Evolutionary conservation across 1,139 yeast species (phyloP), one percentile per base, ranked within the genome.

Genomic region (Blastobotrys ciferrii): DNA sequence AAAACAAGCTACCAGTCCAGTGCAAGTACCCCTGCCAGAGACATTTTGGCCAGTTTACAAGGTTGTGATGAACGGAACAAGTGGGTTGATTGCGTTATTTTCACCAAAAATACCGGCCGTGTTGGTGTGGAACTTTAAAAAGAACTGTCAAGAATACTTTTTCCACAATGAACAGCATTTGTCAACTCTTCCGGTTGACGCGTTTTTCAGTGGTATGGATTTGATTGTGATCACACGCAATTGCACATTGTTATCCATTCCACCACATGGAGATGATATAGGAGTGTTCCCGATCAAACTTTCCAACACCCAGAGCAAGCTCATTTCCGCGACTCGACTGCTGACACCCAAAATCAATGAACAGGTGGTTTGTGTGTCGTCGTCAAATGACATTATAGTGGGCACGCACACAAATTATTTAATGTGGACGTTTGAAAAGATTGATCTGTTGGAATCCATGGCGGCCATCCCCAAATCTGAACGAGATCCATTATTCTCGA

Each of bases 281-380:
- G 47, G 41, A 3, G 44, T 42, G 4, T 38, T 51, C 9, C 39
- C 45, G 23, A 40, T 47, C 2, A 44, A 45, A 25, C 46, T 49
- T n/a, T 11, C 45, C 23, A 42, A 52, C 17, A 51, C 49, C 23
- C 43, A 42, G 32, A 45, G 41, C 14, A 45, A 49, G 15, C 45
- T 84, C 12, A 68, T 72, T 1, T 72, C 81, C 1, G 82, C 84
- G 42, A 76, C 75, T 41, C 76, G 77, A 50, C 65, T 87, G 7
- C 63, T 75, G 4, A 83, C 95, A 0, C 91, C 95, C 2, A 74
- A 94, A 61, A 81, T 86, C 28, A 82, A 80, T 58, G 94, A 86
- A 62, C 73, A 92, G 54, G 70, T 87, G 32, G 78, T 87, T 1
- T 78, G 82, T 50, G 75, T 78, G 37, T 71, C 80, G 1, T 69